Conservation (phyloP, 306 rosid genomes). For the Castanea crenata region DNA sequence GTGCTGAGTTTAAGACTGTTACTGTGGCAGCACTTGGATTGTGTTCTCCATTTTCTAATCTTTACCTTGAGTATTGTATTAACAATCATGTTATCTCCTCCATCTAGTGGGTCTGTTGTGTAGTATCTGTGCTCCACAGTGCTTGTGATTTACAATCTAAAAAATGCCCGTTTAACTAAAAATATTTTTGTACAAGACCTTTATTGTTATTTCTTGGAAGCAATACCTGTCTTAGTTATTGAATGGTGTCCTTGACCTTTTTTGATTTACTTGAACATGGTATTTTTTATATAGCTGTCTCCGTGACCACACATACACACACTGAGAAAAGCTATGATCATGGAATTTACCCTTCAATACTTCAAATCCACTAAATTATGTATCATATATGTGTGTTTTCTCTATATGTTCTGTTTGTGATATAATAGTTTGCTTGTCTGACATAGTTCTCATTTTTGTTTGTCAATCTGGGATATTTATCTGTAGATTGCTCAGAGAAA, state of each 20-base stretch:
- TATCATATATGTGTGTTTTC: neutral
- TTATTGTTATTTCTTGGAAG: neutral
- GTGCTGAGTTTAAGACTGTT: no score
- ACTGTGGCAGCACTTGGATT: no score
- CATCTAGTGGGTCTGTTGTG: neutral
- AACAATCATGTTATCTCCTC: neutral
- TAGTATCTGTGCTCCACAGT: neutral
- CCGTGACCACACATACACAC: neutral
- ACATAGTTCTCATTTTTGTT: conserved; percentile 8
- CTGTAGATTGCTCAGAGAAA: conserved; percentile 81
- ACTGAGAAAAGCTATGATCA: neutral
- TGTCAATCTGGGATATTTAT: conserved; percentile 30
- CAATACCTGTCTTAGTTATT: neutral
- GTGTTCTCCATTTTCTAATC: no score
- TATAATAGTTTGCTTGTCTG: neutral
- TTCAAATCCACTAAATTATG: neutral
- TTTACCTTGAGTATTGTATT: neutral
- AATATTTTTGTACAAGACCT: neutral
- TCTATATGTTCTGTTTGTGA: conserved; percentile 3
- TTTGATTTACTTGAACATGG: neutral
- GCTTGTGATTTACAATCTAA: neutral
- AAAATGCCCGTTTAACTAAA: neutral
- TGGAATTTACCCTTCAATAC: neutral
- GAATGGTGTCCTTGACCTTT: neutral
- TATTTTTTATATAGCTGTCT: neutral